Conservation (phyloP, 176 grass and related monocot genomes). For the Oryza brachyantha region DNA sequence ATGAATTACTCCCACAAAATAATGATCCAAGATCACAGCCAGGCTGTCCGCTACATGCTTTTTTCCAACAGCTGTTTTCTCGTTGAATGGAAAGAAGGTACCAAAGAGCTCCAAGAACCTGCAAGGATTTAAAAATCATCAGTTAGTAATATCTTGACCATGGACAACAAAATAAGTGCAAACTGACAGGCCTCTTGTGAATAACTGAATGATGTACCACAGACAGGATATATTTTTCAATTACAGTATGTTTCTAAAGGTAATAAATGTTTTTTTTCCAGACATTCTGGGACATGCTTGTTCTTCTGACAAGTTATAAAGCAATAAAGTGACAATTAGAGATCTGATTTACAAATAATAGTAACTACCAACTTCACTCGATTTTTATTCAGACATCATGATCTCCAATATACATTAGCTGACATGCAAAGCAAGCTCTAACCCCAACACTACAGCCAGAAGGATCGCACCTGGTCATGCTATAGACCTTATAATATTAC, state of each 20-base stretch:
- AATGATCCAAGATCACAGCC: constrained; percentile 42
- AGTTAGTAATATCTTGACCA: constrained; percentile 25
- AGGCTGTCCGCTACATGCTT: constrained; percentile 32
- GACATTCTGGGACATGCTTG: not conserved
- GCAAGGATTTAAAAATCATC: constrained; percentile 24
- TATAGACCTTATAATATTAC: not conserved
- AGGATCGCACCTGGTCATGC: not conserved
- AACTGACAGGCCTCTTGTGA: constrained; percentile 12
- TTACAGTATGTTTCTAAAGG: not conserved
- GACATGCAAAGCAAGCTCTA: not conserved
- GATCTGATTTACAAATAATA: constrained; percentile 4
- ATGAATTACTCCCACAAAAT: constrained; percentile 42
- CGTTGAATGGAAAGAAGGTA: constrained; percentile 85
- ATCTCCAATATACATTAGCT: not conserved
- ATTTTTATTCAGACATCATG: not conserved
- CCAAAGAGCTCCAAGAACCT: constrained; percentile 93
- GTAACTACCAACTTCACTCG: not conserved
- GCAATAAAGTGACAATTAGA: not conserved
- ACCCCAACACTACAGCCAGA: not conserved
- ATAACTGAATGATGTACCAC: not conserved
- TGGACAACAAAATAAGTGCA: not conserved
- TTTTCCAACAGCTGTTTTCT: constrained; percentile 73
- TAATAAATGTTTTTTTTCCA: not conserved
- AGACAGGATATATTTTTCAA: not conserved
- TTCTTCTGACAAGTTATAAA: not conserved